Evolutionary conservation across 352 stramenopile genomes (phyloP), one percentile per base, ranked within the genome.

Genomic region (Pythium insidiosum): DNA sequence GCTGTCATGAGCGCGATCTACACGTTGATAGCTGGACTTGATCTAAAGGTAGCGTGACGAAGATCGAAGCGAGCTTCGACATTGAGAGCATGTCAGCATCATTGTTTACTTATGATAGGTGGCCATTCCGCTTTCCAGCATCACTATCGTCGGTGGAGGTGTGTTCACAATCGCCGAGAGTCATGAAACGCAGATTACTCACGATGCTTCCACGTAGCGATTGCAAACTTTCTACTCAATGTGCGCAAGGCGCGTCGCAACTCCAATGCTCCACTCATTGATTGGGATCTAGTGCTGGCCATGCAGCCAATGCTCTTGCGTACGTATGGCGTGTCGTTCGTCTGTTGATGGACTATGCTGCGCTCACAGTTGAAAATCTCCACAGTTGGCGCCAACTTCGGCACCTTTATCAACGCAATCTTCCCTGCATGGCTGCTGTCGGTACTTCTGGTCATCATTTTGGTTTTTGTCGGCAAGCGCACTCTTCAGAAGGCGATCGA

Each of bases 271-370:
- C 88, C 93, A 15, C 68, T 98, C 5, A 95, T 98, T 10, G 92
- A 98, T 72, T 98, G 95, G 95, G 93, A 98, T 63, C 71, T 98
- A 25, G 96, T 98, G 42, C 57, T 98, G 11, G 79, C 97, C 7
- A 98, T 98, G 93, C 92, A 98, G 63, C 95, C 95, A 5, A 70
- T 97, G 56, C 55, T 86, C 6, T 29, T 86, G 31, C 68, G 73
- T 86, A 73, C 41, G 68, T 68, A n/a, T 6, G 16, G 13, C 4
- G 16, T 29, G 36, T 30, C 18, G 25, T n/a, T n/a, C n/a, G n/a
- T n/a, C n/a, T n/a, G n/a, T 19, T 13, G 5, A 9, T 46, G 28
- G n/a, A 35, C 24, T 11, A 43, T 31, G 13, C 6, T 11, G 12
- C 35, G 28, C 5, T 36, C 10, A 42, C 19, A 9, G 11, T 19